Evolutionary conservation across 2,329 filamentous ascomycete genomes (phyloP).

Genomic region (Scytalidium lignicola): DNA sequence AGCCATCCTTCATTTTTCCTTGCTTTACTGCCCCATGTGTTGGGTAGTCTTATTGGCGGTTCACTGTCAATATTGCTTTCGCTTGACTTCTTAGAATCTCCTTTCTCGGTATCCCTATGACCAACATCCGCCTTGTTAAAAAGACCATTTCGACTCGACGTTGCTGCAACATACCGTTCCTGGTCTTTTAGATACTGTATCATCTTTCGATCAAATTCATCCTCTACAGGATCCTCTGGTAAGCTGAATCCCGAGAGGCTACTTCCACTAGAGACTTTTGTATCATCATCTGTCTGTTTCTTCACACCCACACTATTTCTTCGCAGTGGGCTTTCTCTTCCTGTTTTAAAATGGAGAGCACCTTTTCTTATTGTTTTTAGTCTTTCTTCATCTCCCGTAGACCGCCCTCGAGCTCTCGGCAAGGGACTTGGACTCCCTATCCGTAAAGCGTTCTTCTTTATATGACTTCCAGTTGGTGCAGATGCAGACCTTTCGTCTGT

Average conservation of each 20-base stretch:
- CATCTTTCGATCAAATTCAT: constrained; percentile 8
- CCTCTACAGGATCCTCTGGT: constrained; percentile 3
- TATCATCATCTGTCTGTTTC: not conserved
- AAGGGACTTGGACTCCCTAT: constrained; percentile 36
- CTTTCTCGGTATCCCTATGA: constrained; percentile 3
- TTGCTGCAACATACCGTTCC: not conserved
- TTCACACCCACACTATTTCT: not conserved
- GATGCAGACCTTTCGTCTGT: not conserved
- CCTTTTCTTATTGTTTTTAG: not conserved
- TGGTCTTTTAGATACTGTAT: constrained; percentile 4
- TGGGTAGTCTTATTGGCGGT: constrained; percentile 14
- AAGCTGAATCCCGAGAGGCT: constrained; percentile 3
- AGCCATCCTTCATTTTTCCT: constrained; percentile 12
- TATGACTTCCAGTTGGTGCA: not conserved
- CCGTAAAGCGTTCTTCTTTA: not conserved
- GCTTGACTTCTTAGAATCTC: constrained; percentile 7
- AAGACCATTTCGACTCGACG: not conserved
- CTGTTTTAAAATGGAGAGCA: not conserved
- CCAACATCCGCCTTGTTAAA: constrained; percentile 4
- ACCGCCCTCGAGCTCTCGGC: not conserved
- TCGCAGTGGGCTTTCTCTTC: not conserved
- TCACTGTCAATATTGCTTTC: constrained; percentile 9
- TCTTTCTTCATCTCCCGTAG: not conserved
- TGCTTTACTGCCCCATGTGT: constrained; percentile 13
- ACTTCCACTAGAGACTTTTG: not conserved